Base-by-base conservation (phyloP, 139 green algal genomes). In the Eudorina sp. region DNA sequence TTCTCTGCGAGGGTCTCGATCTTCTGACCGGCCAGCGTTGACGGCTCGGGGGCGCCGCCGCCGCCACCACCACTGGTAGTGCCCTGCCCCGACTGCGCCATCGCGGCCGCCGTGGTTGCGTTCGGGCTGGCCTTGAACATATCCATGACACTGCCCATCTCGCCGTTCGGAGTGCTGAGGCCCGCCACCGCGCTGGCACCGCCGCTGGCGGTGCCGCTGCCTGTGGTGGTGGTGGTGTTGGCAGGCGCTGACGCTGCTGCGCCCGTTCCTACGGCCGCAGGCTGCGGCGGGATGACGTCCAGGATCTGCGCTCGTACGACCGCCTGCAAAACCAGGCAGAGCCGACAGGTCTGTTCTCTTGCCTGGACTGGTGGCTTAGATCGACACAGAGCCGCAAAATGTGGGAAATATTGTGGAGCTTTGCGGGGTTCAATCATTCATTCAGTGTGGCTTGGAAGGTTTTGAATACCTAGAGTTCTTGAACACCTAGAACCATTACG, bases 241-340 rank as follows among this genome's bases (percentile, higher is more conserved):
- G 36, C 68, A 21, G 68, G 34, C 5, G 18, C 25, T 23, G 3
- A 23, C n/a, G 64, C 64, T 41, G 25, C 64, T 23, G 27, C 6
- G 64, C 13, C 9, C 18, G 64, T 40, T 73, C 25, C 29, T 23
- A 6, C 64, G 64, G 55, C 38, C 34, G 64, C 29, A 3, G 16
- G 27, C 9, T 73, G 64, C 27, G 9, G 27, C 64, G 2, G 25
- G 18, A 43, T 73, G 64, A 84, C 27, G 53, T 84, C 51, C 23
- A 84, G 36, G 23, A 84, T 36, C 36, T 84, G 77, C 27, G 77
- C 77, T 19, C 77, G 77, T n/a, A 72, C 19, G 36, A 72, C 53
- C n/a, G 46, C 74, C 46, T 82, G 74, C 21, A 58, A 58, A 58
- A 58, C 13, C 51, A 16, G 13, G 51, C 13, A 58, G 13, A 58